Percentiles rank a stretch among this genome's conserved stretches.
phyloP scores from a whole-genome alignment of 352 stramenopile species.

The Phytophthora foliorum region DNA sequence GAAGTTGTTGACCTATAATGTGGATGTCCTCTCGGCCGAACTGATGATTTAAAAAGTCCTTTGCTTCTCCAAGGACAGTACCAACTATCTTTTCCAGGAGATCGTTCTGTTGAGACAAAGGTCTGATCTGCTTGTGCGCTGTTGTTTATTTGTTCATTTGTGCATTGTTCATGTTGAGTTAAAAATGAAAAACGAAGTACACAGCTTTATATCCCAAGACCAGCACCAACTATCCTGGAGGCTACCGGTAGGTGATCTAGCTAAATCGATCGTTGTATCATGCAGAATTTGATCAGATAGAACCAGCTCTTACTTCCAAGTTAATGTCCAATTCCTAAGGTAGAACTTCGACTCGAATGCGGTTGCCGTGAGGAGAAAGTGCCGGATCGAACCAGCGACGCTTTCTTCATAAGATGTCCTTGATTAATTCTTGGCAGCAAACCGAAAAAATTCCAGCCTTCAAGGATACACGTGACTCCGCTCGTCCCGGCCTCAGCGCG shows the following conservation, averaged over 20 bases:
- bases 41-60: too few species aligned
- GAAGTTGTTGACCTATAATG: too few species aligned
- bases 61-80: constrained; percentile 23
- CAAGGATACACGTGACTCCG: constrained; percentile 61
- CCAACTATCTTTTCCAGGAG: constrained; percentile 22
- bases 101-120: constrained; percentile 42
- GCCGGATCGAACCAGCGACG: constrained; percentile 49
- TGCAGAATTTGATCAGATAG: neutral
- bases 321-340: constrained; percentile 4
- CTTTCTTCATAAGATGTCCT: constrained; percentile 27
- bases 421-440: constrained; percentile 60
- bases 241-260: too few species aligned
- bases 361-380: constrained; percentile 39
- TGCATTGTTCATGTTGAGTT: too few species aligned
- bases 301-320: neutral
- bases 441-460: constrained; percentile 76
- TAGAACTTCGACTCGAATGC: constrained; percentile 23
- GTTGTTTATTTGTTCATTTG: neutral
- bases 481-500: constrained; percentile 74
- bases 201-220: too few species aligned
- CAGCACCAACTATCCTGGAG: too few species aligned
- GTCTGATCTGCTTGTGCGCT: constrained; percentile 26
- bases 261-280: neutral
- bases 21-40: too few species aligned
- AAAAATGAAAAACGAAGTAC: too few species aligned